Base-by-base conservation (phyloP, 495 filamentous ascomycete genomes). In the Daldinia loculata region DNA sequence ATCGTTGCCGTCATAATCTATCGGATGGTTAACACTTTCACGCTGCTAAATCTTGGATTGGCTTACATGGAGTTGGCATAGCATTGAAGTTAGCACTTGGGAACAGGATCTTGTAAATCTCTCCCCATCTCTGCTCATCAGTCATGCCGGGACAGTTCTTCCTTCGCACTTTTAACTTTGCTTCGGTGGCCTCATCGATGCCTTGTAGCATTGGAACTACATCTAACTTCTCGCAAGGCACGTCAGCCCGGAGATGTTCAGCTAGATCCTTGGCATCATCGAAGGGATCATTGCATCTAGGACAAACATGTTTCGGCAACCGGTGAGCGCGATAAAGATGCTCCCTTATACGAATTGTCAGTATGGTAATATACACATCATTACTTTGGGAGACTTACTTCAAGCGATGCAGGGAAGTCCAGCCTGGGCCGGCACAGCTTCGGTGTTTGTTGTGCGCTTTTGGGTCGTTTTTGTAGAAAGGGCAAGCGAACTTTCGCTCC, bases 41-140 rank as follows among this genome's bases (percentile, higher is more conserved):
- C 17, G n/a, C 15, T 29, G 12, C 43, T 27, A 53, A 11, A 14
- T 24, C 4, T 2, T 26, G 6, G 41, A 26, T 43, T 19, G 61
- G 70, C 79, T 67, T 67, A 83, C 81, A 82, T 41, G 81, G 79
- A 8, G 74, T 78, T 9, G 81, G 81, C 30, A 81, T 71, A 0
- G 78, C 73, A 9, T 72, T 71, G 3, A 38, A 58, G 17, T 81
- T 79, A 19, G 78, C 80, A n/a, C 75, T 75, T 0, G 81, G 81
- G 56, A 83, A 83, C 0, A 83, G 60, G 30, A 82, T 78, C 50
- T 69, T 68, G 63, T 83, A 83, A 4, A 82, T 82, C 15, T 83
- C 80, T 27, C 64, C 74, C 81, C 81, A 83, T 51, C 81, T 80
- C 57, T 83, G 80, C 52, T 79, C 78, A 41, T 83, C 81, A 3